A percentile compares a stretch with the other conserved stretches of the same genome.
These are phyloP conservation scores for Hanseniaspora thailandica DNA, from an alignment of 805 yeast species.

Conservation along the genomic window DNA sequence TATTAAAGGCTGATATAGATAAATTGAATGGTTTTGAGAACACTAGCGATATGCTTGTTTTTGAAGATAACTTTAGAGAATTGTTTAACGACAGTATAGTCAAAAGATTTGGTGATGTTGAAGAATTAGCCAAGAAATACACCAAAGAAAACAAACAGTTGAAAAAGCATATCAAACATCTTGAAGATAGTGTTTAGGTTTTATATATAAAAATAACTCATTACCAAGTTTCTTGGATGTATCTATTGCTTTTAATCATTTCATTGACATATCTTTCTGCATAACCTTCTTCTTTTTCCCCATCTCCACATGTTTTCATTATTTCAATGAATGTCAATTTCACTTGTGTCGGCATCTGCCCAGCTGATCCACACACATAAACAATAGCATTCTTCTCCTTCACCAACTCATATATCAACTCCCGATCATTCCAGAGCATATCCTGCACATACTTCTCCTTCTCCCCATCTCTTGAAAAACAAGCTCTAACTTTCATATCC, in stretches of 20 bases:
- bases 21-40: conserved; percentile 17
- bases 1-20: conserved; percentile 24
- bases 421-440: conserved; percentile 41
- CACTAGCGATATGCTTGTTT: conserved; percentile 15
- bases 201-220: conserved; percentile 20
- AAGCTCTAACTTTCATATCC: conserved; percentile 19
- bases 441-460: conserved; percentile 67
- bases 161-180: conserved; percentile 26
- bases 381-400: conserved; percentile 46
- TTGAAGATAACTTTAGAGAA: conserved; percentile 16
- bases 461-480: conserved; percentile 39
- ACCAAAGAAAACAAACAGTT: conserved; percentile 56
- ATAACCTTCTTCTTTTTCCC: conserved; percentile 36
- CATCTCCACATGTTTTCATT: conserved; percentile 35
- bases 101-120: conserved; percentile 79
- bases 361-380: conserved; percentile 86
- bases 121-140: conserved; percentile 71
- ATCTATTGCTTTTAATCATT: conserved; percentile 55
- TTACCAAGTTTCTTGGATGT: conserved; percentile 85
- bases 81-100: conserved; percentile 38
- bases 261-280: conserved; percentile 42
- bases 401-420: conserved; percentile 41
- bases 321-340: conserved; percentile 65
- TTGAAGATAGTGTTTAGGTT: not conserved
- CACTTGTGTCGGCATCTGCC: conserved; percentile 85